Conservation (phyloP, 2,329 filamentous ascomycete species). For the Raffaelea ambrosiae region DNA sequence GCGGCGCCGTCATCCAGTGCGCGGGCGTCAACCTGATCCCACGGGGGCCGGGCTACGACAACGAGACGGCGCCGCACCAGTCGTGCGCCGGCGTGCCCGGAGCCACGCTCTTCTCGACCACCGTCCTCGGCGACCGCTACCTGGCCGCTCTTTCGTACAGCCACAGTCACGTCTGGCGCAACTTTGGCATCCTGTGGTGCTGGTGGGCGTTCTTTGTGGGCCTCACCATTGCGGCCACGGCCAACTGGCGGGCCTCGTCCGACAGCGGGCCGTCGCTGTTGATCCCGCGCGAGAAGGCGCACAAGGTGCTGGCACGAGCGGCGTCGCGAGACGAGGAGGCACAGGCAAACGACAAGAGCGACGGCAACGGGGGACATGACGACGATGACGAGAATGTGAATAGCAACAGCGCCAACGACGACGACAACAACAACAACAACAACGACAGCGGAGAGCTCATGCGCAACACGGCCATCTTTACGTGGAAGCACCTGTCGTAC, state of each 20-base stretch:
- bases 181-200: conserved; percentile 69
- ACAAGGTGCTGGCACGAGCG: conserved; percentile 3
- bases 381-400: too few relatives aligned
- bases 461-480: conserved; percentile 60
- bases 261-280: conserved; percentile 8
- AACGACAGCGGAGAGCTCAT: background rate
- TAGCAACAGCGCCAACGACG: background rate
- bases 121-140: conserved; percentile 41
- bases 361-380: background rate
- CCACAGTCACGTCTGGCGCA: conserved; percentile 57
- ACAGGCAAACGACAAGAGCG: background rate
- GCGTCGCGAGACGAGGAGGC: background rate
- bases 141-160: conserved; percentile 39
- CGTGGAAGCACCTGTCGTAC: conserved; percentile 66
- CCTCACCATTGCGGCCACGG: conserved; percentile 41
- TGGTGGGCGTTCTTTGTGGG: conserved; percentile 68
- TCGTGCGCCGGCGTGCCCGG: conserved; percentile 52
- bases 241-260: conserved; percentile 5
- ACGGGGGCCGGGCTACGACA: conserved; percentile 35
- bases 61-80: conserved; percentile 26
- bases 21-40: conserved; percentile 42
- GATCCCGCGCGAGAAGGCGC: conserved; percentile 11
- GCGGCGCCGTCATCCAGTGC: conserved; percentile 42
- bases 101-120: conserved; percentile 34
- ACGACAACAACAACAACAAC: background rate